A percentile compares a stretch with the other conserved stretches of the same genome.
Conservation (phyloP, 768 basidiomycete species). For the Tulasnella sp. region DNA sequence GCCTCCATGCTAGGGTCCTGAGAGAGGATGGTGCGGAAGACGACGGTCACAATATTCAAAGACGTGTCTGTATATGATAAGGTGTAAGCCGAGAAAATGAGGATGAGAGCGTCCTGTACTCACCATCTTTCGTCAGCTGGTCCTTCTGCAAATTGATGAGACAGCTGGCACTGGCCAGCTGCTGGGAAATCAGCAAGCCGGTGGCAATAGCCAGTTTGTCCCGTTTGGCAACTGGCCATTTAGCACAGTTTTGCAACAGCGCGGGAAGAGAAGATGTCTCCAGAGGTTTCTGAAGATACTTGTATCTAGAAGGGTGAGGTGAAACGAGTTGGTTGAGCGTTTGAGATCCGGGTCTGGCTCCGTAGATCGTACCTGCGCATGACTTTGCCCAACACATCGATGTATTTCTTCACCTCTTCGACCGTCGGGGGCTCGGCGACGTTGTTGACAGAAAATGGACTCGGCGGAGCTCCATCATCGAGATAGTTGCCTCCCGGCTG, state of each 20-base stretch:
- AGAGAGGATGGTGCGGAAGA: slow-evolving; percentile 76
- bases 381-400: slow-evolving; percentile 92
- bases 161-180: slow-evolving; percentile 72
- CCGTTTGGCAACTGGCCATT: slow-evolving; percentile 71
- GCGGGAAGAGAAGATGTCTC: slow-evolving; percentile 79
- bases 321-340: background rate
- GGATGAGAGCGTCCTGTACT: slow-evolving; percentile 25
- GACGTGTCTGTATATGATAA: slow-evolving; percentile 58
- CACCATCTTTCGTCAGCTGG: slow-evolving; percentile 93
- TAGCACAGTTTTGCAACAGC: slow-evolving; percentile 83
- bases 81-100: background rate
- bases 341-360: background rate
- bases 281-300: slow-evolving; percentile 96
- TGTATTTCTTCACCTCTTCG: slow-evolving; percentile 86
- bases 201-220: slow-evolving; percentile 80
- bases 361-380: slow-evolving; percentile 68
- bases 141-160: slow-evolving; percentile 84
- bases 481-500: slow-evolving; percentile 92
- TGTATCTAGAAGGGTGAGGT: slow-evolving; percentile 61
- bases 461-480: slow-evolving; percentile 79
- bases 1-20: slow-evolving; percentile 83
- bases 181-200: slow-evolving; percentile 80
- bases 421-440: slow-evolving; percentile 72
- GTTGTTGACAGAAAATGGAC: slow-evolving; percentile 84
- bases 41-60: slow-evolving; percentile 64